phyloP scores from a whole-genome alignment of 2,329 filamentous ascomycete genomes.

The Fusarium haematococcum region DNA sequence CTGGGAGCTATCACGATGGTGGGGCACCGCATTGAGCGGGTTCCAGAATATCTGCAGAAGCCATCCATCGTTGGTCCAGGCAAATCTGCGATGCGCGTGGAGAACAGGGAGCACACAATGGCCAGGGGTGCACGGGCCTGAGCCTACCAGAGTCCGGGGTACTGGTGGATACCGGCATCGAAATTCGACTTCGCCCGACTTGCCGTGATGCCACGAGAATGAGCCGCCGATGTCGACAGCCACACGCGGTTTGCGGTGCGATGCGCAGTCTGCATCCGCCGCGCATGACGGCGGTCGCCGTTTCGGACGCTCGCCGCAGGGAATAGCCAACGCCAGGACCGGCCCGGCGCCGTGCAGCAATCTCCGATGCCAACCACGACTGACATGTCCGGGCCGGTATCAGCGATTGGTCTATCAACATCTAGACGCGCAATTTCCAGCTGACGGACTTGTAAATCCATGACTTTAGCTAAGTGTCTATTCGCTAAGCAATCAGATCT shows the following conservation, averaged over 20 bases:
- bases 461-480: slow-evolving; percentile 16
- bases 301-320: slow-evolving; percentile 28
- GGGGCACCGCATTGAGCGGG: slow-evolving; percentile 27
- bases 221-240: slow-evolving; percentile 29
- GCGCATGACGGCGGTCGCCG: slow-evolving; percentile 30
- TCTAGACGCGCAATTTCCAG: not conserved
- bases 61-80: slow-evolving; percentile 23
- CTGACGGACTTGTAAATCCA: not conserved
- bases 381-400: slow-evolving; percentile 34
- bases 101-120: slow-evolving; percentile 14
- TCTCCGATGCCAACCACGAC: slow-evolving; percentile 3
- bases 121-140: slow-evolving; percentile 27
- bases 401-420: slow-evolving; percentile 2
- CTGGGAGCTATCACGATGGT: slow-evolving; percentile 28
- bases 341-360: slow-evolving; percentile 36
- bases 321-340: slow-evolving; percentile 21
- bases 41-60: slow-evolving; percentile 45
- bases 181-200: slow-evolving; percentile 18
- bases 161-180: slow-evolving; percentile 17
- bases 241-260: slow-evolving; percentile 12
- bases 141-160: slow-evolving; percentile 25
- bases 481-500: slow-evolving; percentile 18
- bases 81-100: slow-evolving; percentile 11
- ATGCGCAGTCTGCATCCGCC: slow-evolving; percentile 2
- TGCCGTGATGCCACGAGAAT: slow-evolving; percentile 30